Evolutionary conservation across 2,329 filamentous ascomycete species (phyloP).

Genomic region (Chaetomium sp.): DNA sequence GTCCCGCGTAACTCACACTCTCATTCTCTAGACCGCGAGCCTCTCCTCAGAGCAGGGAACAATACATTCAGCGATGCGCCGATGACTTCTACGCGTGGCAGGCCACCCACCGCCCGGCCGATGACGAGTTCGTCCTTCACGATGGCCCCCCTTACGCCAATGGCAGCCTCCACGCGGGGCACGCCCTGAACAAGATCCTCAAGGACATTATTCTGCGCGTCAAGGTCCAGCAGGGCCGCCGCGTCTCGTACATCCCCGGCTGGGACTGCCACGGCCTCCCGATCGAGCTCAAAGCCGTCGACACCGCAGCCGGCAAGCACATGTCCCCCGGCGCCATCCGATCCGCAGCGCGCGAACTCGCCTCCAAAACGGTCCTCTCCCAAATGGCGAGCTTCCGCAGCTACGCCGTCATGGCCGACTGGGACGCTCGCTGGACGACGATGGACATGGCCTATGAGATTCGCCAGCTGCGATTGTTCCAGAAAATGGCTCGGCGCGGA

Average conservation of each 20-base stretch:
- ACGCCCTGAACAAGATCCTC: slow-evolving; percentile 92
- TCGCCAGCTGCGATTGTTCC: slow-evolving; percentile 67
- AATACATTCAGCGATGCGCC: slow-evolving; percentile 69
- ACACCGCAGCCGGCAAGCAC: slow-evolving; percentile 39
- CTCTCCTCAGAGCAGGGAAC: slow-evolving; percentile 40
- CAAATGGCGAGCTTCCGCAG: slow-evolving; percentile 69
- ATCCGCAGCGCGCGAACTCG: slow-evolving; percentile 57
- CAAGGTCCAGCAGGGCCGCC: slow-evolving; percentile 69
- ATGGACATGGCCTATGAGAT: slow-evolving; percentile 73
- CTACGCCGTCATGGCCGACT: slow-evolving; percentile 75
- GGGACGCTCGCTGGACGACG: slow-evolving; percentile 69
- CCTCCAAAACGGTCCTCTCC: slow-evolving; percentile 58
- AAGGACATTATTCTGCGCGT: slow-evolving; percentile 89
- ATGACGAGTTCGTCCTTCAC: slow-evolving; percentile 70
- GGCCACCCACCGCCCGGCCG: slow-evolving; percentile 44
- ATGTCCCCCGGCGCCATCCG: slow-evolving; percentile 55
- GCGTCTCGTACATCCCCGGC: slow-evolving; percentile 77
- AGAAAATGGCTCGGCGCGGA: slow-evolving; percentile 64
- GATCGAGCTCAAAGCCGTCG: slow-evolving; percentile 92
- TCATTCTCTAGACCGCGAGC: slow-evolving; percentile 42
- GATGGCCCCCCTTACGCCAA: slow-evolving; percentile 98
- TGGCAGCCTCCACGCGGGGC: slow-evolving; percentile 82
- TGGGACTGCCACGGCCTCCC: slow-evolving; percentile 98
- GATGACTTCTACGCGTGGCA: slow-evolving; percentile 92
- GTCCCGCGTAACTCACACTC: not conserved